Evolutionary conservation across 805 yeast species (phyloP).

Genomic region (Pichia heedii): DNA sequence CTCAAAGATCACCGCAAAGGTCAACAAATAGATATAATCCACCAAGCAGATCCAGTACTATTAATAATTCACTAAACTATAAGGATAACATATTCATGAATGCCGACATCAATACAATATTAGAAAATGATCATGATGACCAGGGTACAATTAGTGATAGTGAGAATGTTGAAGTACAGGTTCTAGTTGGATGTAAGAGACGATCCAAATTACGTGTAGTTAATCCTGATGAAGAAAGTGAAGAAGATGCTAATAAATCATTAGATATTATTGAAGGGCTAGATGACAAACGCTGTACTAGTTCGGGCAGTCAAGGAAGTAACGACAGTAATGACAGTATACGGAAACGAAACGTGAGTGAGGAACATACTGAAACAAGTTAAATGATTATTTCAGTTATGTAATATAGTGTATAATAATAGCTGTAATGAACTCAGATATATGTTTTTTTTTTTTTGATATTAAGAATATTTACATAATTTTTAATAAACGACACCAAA

Average conservation of each 20-base stretch:
- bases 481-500: constrained; percentile 23
- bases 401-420: background rate
- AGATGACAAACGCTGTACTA: background rate
- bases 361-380: constrained; percentile 13
- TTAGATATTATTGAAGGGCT: background rate
- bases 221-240: constrained; percentile 41
- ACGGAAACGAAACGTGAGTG: constrained; percentile 22
- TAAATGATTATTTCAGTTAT: background rate
- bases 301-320: constrained; percentile 8
- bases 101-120: background rate
- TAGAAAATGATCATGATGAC: background rate
- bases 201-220: constrained; percentile 50
- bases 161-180: constrained; percentile 56
- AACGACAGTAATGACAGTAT: background rate
- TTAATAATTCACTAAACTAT: background rate
- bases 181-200: constrained; percentile 57
- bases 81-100: background rate
- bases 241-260: background rate
- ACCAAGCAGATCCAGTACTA: too few relatives aligned
- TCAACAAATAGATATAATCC: background rate
- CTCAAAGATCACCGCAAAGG: background rate
- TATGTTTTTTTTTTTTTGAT: too few relatives aligned
- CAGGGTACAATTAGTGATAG: constrained; percentile 20
- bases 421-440: too few relatives aligned
- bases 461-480: too few relatives aligned